Evolutionary conservation across 2,329 filamentous ascomycete species (phyloP), one percentile per base, ranked within the genome.

Genomic region (Penicillium sp.): DNA sequence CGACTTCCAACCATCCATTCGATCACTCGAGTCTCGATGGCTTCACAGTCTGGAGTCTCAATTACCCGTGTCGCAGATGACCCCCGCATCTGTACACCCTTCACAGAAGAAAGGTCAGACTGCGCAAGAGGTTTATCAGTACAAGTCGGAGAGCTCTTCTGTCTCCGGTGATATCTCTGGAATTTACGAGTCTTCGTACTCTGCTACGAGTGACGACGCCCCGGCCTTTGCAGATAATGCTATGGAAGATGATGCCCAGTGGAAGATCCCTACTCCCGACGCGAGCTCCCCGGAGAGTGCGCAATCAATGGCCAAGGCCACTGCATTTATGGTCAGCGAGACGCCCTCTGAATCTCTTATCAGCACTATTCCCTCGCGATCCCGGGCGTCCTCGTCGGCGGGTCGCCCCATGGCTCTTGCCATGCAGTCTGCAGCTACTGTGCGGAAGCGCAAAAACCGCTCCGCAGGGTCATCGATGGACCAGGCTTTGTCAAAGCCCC

Each of bases 261-360:
- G 74, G 73, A 69, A 69, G 52, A 63, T 69, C 14, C 58, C 64
- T 2, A 67, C 67, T 13, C 67, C 67, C n/a, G 68, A 69, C 14
- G 61, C 62, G 16, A 61, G 62, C 7, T 63, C 70, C 4, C 66
- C 70, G 2, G 70, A 69, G 46, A 55, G 58, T 6, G 66, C 70
- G 1, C 70, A 69, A 31, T 55, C 64, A 6, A 58, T 65, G 16
- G 66, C 67, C 33, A 71, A 68, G 50, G 65, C 74, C 9, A 71
- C 70, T 19, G 74, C 69, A 2, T 75, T 74, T 51, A 72, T 75
- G 66, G 71, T 76, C 50, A 75, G 70, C 59, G 73, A 76, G 60
- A 63, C 61, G 27, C 68, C 69, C 5, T 61, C 70, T 2, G 74
- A 76, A 27, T 67, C 70, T 11, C 56, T 70, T n/a, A 61, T 70